These are phyloP conservation scores for Perilla frutescens DNA, from an alignment of 257 asterid species.

Conservation along the genomic window DNA sequence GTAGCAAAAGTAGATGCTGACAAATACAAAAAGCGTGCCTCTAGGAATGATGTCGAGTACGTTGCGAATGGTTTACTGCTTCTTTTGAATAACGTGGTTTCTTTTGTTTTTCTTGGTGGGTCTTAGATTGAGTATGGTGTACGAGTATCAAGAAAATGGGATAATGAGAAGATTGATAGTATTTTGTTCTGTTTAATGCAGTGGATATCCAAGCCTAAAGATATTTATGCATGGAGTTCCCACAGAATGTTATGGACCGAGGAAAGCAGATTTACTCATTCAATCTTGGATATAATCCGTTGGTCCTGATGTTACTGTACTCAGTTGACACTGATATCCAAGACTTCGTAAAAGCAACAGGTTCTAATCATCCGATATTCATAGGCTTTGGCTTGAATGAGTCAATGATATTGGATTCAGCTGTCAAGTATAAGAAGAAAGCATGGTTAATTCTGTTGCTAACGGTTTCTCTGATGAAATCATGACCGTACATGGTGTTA, in stretches of 20 bases:
- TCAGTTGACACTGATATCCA: conserved; percentile 63
- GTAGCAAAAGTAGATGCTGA: conserved; percentile 93
- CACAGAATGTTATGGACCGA: conserved; percentile 82
- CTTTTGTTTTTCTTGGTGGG: neutral
- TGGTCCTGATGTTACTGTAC: conserved; percentile 80
- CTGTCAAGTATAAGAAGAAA: conserved; percentile 75
- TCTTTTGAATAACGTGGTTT: neutral
- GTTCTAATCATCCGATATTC: conserved; percentile 75
- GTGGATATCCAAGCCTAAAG: conserved; percentile 89
- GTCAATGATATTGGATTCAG: conserved; percentile 58
- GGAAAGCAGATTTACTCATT: conserved; percentile 78
- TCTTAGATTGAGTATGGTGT: neutral
- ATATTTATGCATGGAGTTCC: conserved; percentile 87
- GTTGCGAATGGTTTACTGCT: conserved; percentile 36
- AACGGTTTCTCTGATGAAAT: conserved; percentile 66
- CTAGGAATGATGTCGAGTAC: conserved; percentile 79
- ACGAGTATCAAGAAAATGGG: conserved; percentile 1
- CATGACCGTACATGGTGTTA: conserved; percentile 65
- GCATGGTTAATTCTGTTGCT: conserved; percentile 89
- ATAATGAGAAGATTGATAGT: conserved; percentile 8
- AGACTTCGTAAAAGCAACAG: conserved; percentile 76
- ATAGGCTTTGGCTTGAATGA: conserved; percentile 86
- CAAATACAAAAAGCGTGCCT: conserved; percentile 70
- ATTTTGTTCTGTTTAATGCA: conserved; percentile 51
- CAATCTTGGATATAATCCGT: conserved; percentile 62